Conservation (phyloP, 768 basidiomycete genomes). For the Termitomyces sp. region DNA sequence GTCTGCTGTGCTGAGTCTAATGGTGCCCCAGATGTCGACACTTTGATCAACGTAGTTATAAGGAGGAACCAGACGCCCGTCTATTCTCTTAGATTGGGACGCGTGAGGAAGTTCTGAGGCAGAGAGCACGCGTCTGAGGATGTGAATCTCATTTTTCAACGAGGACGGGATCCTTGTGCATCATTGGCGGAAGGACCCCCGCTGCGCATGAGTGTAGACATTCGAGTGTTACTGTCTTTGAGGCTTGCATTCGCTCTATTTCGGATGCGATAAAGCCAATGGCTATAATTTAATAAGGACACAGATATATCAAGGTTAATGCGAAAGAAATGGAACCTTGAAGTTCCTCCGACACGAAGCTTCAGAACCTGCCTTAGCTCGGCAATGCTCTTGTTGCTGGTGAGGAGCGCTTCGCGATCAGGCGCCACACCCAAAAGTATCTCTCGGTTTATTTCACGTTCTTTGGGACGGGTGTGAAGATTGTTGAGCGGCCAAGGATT, state of each 20-base stretch:
- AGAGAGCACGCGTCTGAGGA: constrained; percentile 22
- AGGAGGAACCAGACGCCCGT: not conserved
- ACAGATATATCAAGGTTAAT: not conserved
- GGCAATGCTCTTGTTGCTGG: constrained; percentile 17
- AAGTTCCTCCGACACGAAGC: constrained; percentile 15
- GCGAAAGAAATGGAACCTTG: constrained; percentile 12
- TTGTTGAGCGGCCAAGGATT: constrained; percentile 5
- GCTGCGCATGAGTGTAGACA: constrained; percentile 18
- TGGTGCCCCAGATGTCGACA: constrained; percentile 19
- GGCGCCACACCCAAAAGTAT: constrained; percentile 26
- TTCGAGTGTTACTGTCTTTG: constrained; percentile 19
- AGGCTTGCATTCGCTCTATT: constrained; percentile 17
- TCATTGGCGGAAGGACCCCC: not conserved
- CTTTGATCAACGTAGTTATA: constrained; percentile 4
- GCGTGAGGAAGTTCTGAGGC: constrained; percentile 14
- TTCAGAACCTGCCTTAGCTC: constrained; percentile 26
- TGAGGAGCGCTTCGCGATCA: constrained; percentile 27
- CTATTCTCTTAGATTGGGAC: not conserved
- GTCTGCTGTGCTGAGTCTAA: constrained; percentile 20
- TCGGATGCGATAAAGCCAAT: constrained; percentile 26
- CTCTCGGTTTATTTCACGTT: constrained; percentile 22
- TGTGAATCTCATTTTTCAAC: constrained; percentile 8
- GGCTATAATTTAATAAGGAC: constrained; percentile 12
- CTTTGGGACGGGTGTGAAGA: constrained; percentile 12
- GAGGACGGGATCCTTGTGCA: constrained; percentile 1